Base-by-base conservation (phyloP, 1,284 basidiomycete genomes). In the Marasmius sp. region DNA sequence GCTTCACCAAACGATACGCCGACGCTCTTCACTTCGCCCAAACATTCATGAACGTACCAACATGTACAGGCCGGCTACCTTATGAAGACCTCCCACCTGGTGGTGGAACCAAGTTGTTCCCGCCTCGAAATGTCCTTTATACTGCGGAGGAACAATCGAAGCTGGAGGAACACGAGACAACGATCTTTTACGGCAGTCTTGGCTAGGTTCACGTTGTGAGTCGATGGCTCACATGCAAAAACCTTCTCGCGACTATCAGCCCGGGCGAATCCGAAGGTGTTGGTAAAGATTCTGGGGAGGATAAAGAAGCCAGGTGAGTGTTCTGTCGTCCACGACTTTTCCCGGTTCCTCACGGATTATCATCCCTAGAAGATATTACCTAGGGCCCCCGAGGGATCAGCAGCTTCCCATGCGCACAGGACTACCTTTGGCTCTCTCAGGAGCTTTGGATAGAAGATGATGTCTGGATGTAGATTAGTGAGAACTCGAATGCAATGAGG, bases 371-470 rank as follows among this genome's bases (percentile, higher is more conserved):
- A 43, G 3, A 43, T 43, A 2, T 43, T n/a, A 43, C 41, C 6
- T 6, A 43, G n/a, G 2, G 41, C 41, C 41, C 41, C 3, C 41
- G 41, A 43, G 41, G 41, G 11, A 43, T 43, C 12, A 76, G 77
- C 62, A 69, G 73, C n/a, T 66, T 70, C 1, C 74, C 75, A 58
- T 69, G 69, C 51, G 75, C 75, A 43, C 73, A 75, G 58, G 76
- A 77, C 65, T 75, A 76, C 61, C 65, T 75, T 14, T 77, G 74
- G 74, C 62, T 75, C 8, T 66, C 72, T 5, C 75, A 76, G 59
- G 71, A 76, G 45, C 66, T 76, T 6, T 77, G 75, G 74, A 74
- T 73, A 68, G 69, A 58, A 8, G 60, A 68, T 8, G 68, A 72
- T 52, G 72, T 75, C 36, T 77, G 75, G 74, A 61, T 64, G 4